These are phyloP conservation scores for Tieghemostelium lacteum DNA, from an alignment of 78 protist species.

Conservation along the genomic window DNA sequence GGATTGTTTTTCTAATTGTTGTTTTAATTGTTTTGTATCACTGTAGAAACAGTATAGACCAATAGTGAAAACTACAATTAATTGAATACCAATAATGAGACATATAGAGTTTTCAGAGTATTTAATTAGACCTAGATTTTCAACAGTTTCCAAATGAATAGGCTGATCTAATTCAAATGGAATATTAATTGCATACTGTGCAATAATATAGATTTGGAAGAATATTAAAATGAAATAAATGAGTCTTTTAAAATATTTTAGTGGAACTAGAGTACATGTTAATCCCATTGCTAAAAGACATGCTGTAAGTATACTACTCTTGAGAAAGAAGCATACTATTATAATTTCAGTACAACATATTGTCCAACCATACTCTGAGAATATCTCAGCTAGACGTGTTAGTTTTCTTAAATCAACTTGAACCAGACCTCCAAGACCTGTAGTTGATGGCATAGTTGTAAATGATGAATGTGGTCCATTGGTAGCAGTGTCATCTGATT, in stretches of 20 bases:
- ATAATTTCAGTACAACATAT: conserved; percentile 65
- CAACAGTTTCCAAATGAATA: not conserved
- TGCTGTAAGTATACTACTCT: conserved; percentile 10
- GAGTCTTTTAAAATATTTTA: conserved; percentile 13
- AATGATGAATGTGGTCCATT: not conserved
- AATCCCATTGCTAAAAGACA: conserved; percentile 14
- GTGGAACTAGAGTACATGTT: conserved; percentile 28
- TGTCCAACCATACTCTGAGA: conserved; percentile 68
- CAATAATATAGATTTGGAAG: conserved; percentile 10
- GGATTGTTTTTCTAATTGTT: not conserved
- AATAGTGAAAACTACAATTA: conserved; percentile 30
- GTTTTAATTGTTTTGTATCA: conserved; percentile 9
- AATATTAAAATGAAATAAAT: not conserved
- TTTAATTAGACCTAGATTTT: conserved; percentile 11
- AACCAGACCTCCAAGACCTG: no score
- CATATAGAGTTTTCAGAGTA: conserved; percentile 8
- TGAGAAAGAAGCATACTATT: conserved; percentile 43
- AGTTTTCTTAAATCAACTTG: not conserved
- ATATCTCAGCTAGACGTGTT: conserved; percentile 31
- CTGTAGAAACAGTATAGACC: conserved; percentile 63
- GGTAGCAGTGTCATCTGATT: not conserved
- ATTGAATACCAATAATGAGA: conserved; percentile 48
- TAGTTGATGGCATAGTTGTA: no score
- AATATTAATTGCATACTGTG: conserved; percentile 35
- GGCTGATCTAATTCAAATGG: not conserved